Evolutionary conservation across 2,329 filamentous ascomycete genomes (phyloP), one percentile per base, ranked within the genome.

Genomic region (Teratosphaeriaceae sp.): DNA sequence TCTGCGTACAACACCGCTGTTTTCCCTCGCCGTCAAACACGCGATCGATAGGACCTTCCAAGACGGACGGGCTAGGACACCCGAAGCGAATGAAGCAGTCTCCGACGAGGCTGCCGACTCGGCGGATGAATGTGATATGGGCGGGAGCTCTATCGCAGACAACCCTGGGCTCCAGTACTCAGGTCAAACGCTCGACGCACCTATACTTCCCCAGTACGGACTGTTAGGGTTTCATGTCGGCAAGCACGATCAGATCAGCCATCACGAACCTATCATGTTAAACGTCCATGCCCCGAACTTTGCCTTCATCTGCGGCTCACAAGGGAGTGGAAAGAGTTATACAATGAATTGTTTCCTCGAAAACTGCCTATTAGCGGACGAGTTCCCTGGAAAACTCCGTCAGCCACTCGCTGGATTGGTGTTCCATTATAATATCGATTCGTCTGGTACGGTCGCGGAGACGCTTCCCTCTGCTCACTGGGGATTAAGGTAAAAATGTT

Each of bases 271-370:
- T 0, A 49, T 76, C 1, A 67, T 73, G 20, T 54, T 74, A 15
- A 81, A 81, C 49, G 71, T 71, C 1, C 70, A 76, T 21, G 65
- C 22, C 0, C 78, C 79, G 0, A 78, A 70, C 50, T 80, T 76
- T 0, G 66, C 71, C 0, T 82, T 82, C 55, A 75, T 83, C 15
- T 83, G 79, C 46, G 79, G 79, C 1, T 74, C 74, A 1, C 78
- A 82, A 52, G 79, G 79, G 0, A 75, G 72, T 33, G 79, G 79
- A 0, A 82, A 82, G 52, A 76, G 72, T 18, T 75, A 82, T 44
- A 80, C 78, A 0, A 62, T 80, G 2, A 73, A 75, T 0, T 78
- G 73, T 50, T 63, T 83, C 36, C 63, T 82, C 0, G 77, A 84
- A 53, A 79, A 77, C 48, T 80, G 73, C 26, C 62, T 84, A 0